Evolutionary conservation across 495 filamentous ascomycete species (phyloP), one percentile per base, ranked within the genome.

Genomic region (Penicillium nucicola): DNA sequence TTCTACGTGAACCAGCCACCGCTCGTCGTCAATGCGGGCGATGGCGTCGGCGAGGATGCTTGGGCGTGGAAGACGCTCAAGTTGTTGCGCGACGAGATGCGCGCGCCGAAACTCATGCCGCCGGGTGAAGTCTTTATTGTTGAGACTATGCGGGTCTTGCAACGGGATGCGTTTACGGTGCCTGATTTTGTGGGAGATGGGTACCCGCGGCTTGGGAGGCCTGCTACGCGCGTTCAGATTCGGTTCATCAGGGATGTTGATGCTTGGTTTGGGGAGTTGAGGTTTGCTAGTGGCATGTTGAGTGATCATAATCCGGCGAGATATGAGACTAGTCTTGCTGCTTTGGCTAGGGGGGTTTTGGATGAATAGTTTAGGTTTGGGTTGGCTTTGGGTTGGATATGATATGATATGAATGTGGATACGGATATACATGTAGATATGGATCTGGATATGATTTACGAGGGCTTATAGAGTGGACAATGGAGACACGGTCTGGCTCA

Each of bases 111-210:
- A 57, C 70, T 92, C 7, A 67, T 88, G 51, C 88, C 88, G 2
- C 88, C 88, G 0, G 88, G 88, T 12, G 86, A 90, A 58, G 84
- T 90, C 1, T 91, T 89, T 67, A 74, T 83, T 3, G 75, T 90
- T 14, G 84, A 88, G 66, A 84, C 76, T 9, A 78, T 79, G 64
- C 71, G 67, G 13, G 84, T 85, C 1, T 52, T 85, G 46, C 71
- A 84, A 50, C 65, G 83, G 17, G 74, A 85, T 57, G 77, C 82
- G 14, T 82, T 84, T 53, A 72, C 69, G 13, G 45, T 44, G 33
- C 51, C 67, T 10, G 59, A 60, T n/a, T 44, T 67, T 18, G 42
- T 20, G 2, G 45, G 47, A 10, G 74, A 69, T 43, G 56, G 62
- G 12, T 68, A 68, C 60, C 70, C 72, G 0, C 46, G 64, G 15